A percentile compares a stretch with the other conserved stretches of the same genome.
phyloP scores from a whole-genome alignment of 768 basidiomycete species.

The Cystobasidium onofrii region DNA sequence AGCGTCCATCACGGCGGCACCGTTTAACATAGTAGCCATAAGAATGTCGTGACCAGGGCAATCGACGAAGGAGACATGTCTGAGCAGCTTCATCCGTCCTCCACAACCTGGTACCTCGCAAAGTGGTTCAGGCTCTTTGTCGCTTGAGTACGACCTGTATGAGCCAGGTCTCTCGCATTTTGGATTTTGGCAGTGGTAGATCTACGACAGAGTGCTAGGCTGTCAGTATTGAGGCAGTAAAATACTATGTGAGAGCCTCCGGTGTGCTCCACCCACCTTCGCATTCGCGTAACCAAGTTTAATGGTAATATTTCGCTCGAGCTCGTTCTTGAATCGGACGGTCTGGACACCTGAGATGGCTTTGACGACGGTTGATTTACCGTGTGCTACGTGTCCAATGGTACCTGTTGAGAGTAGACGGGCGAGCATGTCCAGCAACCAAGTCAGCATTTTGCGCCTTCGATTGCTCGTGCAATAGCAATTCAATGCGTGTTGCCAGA shows the following conservation, averaged over 20 bases:
- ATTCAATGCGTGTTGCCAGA: slow-evolving; percentile 25
- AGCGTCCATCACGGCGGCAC: slow-evolving; percentile 99
- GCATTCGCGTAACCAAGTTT: slow-evolving; percentile 99
- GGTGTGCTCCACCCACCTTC: slow-evolving; percentile 57
- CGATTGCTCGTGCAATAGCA: neutral
- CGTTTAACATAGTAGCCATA: slow-evolving; percentile 99
- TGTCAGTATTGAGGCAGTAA: too few relatives aligned
- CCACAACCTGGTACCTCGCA: slow-evolving; percentile 91
- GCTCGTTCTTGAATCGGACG: slow-evolving; percentile 97
- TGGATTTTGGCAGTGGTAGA: slow-evolving; percentile 93
- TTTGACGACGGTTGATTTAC: slow-evolving; percentile 92
- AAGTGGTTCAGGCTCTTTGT: slow-evolving; percentile 85
- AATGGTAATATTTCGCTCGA: slow-evolving; percentile 97
- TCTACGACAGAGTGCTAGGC: too few relatives aligned
- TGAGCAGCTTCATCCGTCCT: slow-evolving; percentile 77
- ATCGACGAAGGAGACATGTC: slow-evolving; percentile 98
- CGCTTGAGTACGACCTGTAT: slow-evolving; percentile 84
- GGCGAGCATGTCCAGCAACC: neutral
- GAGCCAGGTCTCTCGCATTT: slow-evolving; percentile 88
- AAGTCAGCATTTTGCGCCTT: neutral
- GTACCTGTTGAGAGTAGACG: slow-evolving; percentile 56
- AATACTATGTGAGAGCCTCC: too few relatives aligned
- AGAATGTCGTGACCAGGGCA: slow-evolving; percentile 84
- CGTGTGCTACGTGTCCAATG: slow-evolving; percentile 98
- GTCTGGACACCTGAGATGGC: slow-evolving; percentile 98